Conservation (phyloP, 345 rosid species). For the thale cress (Arabidopsis thaliana) region TAIR10.1 NC_003070.9:30388001-30388500, state of each 20-base stretch:
- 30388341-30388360: constrained; percentile 14
- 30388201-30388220: background rate
- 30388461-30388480: constrained; percentile 73
- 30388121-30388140: background rate
- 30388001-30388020: background rate
- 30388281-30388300: background rate
- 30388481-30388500: constrained; percentile 74
- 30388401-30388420: constrained; percentile 20
- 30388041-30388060: background rate
- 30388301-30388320: constrained; percentile 11
- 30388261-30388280: constrained; percentile 12
- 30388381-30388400: background rate
- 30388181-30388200: background rate
- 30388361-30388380: background rate
- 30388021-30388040: background rate
- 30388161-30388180: background rate
- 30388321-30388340: constrained; percentile 17
- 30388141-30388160: background rate
- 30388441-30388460: constrained; percentile 67
- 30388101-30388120: background rate
- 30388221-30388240: background rate
- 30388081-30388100: background rate
- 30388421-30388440: constrained; percentile 48
- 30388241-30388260: background rate
- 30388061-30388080: background rate